Base-by-base conservation (phyloP, 148 eudicot genomes). In the Silene uniflora region DNA sequence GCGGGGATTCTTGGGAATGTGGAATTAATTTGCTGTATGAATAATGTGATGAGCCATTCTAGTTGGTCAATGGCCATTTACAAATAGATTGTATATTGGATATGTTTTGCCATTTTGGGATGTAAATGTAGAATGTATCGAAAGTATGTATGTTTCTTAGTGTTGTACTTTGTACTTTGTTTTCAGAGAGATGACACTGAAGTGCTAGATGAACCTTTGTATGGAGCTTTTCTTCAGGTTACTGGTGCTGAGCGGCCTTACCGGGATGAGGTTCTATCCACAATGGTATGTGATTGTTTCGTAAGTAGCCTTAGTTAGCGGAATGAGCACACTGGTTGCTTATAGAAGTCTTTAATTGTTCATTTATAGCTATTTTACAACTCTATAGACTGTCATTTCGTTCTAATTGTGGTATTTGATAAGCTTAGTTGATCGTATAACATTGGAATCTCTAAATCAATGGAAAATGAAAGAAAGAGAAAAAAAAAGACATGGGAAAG, bases 161-260 rank as follows among this genome's bases (percentile, higher is more conserved):
- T 7, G 44, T 39, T 39, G 44, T n/a, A 32, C 56, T 19, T 17
- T 67, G 67, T 19, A 19, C 49, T 25, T 42, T 80, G 76, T 84
- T 17, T 56, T 16, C 85, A 94, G 98, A 82, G 98, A 81, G 90
- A 94, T 88, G 98, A 91, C 79, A 89, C 67, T 47, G 98, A 94
- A 88, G 97, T 89, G 80, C 89, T 90, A 71, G 98, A 94, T 85
- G 98, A 94, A 81, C 98, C 98, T 12, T 85, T 94, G 17, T 94
- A 94, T 83, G 93, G 91, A 39, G 78, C 84, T 78, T 91, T 83
- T 81, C 88, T 94, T 71, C 80, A 73, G 59, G 89, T 78, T 35
- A 91, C 97, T 17, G 96, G 92, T 67, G 87, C 60, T 6, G 83
- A 87, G 69, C 90, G 97, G 81, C 97, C 97, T 22, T 94, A 94